These are phyloP conservation scores for Cynara cardunculus DNA, from an alignment of 129 eudicot genomes.

Conservation along the genomic window DNA sequence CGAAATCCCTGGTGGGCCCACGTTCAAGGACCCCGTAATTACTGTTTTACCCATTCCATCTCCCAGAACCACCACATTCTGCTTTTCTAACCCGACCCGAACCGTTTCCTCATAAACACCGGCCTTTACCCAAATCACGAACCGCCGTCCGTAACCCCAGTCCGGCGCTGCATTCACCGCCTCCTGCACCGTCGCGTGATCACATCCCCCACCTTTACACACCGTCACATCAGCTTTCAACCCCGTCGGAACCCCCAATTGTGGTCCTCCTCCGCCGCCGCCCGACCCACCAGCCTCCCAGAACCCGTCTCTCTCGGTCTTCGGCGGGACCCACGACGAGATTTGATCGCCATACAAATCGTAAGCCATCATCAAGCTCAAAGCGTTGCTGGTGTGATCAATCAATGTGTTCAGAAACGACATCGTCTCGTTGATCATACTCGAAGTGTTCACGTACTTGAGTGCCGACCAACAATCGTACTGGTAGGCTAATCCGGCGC, in stretches of 20 bases:
- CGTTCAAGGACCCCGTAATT: conserved; percentile 60
- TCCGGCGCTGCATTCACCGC: conserved; percentile 73
- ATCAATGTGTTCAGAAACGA: conserved; percentile 49
- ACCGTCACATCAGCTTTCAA: conserved; percentile 65
- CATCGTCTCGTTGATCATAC: conserved; percentile 54
- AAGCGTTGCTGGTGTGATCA: conserved; percentile 45
- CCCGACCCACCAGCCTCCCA: conserved; percentile 55
- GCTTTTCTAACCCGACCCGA: conserved; percentile 71
- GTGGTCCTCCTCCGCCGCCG: conserved; percentile 7
- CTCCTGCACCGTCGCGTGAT: conserved; percentile 56
- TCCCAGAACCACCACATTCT: conserved; percentile 71
- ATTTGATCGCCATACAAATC: conserved; percentile 48
- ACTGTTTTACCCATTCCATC: conserved; percentile 93
- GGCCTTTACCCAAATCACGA: conserved; percentile 53
- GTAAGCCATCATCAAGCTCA: conserved; percentile 55
- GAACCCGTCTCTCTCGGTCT: conserved; percentile 78
- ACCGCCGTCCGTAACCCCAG: conserved; percentile 26
- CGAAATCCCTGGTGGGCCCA: conserved; percentile 58
- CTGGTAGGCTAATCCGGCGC: conserved; percentile 68
- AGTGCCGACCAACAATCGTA: conserved; percentile 80
- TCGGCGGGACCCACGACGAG: conserved; percentile 54
- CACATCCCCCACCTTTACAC: conserved; percentile 54
- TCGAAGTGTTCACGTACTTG: conserved; percentile 58
- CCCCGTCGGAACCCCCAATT: conserved; percentile 40
- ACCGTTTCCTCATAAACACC: conserved; percentile 82